Evolutionary conservation across 768 basidiomycete species (phyloP), one percentile per base, ranked within the genome.

Genomic region (Infundibulicybe gibba): DNA sequence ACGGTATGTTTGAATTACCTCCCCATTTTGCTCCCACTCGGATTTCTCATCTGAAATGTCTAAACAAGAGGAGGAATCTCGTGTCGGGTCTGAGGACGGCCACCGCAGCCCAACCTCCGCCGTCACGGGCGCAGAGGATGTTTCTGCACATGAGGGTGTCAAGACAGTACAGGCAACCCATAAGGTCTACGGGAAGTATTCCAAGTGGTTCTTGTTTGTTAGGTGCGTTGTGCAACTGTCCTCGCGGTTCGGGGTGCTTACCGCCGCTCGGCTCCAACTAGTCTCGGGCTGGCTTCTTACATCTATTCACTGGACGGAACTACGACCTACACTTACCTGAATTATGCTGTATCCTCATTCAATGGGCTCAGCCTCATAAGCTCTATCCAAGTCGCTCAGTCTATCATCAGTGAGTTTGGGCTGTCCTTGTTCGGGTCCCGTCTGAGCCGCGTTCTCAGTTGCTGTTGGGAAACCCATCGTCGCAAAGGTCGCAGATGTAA

Each of bases 291-390:
- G 0, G 83, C 85, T 0, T 78, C 85, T 1, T 90, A 87, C 60
- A 82, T 88, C 47, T 90, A 89, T 61, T 86, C 86, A 0, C 71
- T 90, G 25, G 87, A 89, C 49, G 71, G 77, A 16, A 74, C 77
- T 14, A 89, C 87, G 6, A 89, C 87, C 2, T 83, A 69, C 53
- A 75, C 72, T 44, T 89, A 87, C 61, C 74, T 85, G 21, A 61
- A 66, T 40, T 81, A 74, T 47, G 83, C 85, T 11, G 69, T 73
- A 13, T 80, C 78, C 13, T 66, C 65, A 20, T 79, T 83, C 41
- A 66, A 66, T 3, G 63, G 71, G 34, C 82, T 83, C 56, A 77
- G 75, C 49, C 63, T 81, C 5, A 68, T 84, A 38, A 70, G 75
- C 15, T 71, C 81, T 3, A 79, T 85, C 40, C 68, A 76, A 45